Conservation (phyloP, 805 yeast species). For the Zygosaccharomyces siamensis region DNA sequence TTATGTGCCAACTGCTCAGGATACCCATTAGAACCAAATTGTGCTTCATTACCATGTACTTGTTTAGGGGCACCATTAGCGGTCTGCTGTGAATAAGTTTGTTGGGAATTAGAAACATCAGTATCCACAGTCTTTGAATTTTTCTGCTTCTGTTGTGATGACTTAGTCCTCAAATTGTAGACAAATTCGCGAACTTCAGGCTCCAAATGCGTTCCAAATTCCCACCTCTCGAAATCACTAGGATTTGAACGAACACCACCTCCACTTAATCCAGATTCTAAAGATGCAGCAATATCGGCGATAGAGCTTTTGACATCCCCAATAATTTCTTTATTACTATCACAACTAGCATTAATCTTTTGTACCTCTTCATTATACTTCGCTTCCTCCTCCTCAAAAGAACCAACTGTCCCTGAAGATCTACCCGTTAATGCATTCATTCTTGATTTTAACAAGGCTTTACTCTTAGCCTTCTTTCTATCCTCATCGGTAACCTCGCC, state of each 20-base stretch:
- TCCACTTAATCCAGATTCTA: conserved; percentile 33
- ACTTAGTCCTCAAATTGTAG: conserved; percentile 39
- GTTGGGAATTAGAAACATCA: neutral
- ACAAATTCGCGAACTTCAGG: conserved; percentile 63
- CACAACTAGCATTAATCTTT: conserved; percentile 49
- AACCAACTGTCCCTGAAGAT: conserved; percentile 39
- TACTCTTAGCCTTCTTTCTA: conserved; percentile 70
- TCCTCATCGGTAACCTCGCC: conserved; percentile 85
- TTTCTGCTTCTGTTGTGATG: neutral
- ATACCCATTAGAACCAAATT: neutral
- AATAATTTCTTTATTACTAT: conserved; percentile 54
- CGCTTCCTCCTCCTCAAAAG: conserved; percentile 35
- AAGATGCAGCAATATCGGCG: conserved; percentile 47
- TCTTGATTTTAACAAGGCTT: conserved; percentile 72
- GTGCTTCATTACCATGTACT: neutral
- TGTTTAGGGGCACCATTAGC: neutral
- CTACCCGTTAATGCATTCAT: conserved; percentile 93
- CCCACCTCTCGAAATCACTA: conserved; percentile 67
- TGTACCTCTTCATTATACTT: conserved; percentile 47
- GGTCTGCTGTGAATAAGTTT: neutral
- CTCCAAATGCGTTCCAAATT: conserved; percentile 71
- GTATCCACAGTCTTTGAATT: neutral
- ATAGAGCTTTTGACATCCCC: conserved; percentile 70
- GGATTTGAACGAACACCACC: conserved; percentile 34
- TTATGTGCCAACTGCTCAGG: neutral